Evolutionary conservation across 106 monocot species (phyloP).

Genomic region (Phalaenopsis aphrodite): DNA sequence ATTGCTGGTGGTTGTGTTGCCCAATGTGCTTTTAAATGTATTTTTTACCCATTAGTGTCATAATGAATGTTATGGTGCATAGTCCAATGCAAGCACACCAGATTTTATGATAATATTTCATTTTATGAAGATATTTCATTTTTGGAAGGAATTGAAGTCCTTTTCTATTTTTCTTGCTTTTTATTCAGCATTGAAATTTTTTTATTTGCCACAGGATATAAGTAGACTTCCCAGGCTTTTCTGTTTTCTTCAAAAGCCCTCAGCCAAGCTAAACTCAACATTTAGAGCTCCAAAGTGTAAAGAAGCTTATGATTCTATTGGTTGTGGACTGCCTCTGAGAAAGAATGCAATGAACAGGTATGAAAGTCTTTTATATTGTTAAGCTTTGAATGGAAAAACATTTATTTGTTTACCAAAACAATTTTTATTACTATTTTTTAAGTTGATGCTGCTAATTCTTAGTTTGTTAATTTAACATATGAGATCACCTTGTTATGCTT

Average conservation of each 20-base stretch:
- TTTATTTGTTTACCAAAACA: neutral
- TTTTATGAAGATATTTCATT: neutral
- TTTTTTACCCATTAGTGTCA: neutral
- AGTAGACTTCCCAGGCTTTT: constrained; percentile 86
- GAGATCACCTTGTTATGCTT: neutral
- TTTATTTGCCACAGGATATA: constrained; percentile 53
- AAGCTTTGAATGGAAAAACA: neutral
- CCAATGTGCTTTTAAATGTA: neutral
- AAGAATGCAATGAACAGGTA: constrained; percentile 85
- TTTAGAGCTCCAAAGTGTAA: constrained; percentile 94
- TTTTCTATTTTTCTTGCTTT: neutral
- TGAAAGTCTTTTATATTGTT: neutral
- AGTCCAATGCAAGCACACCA: neutral
- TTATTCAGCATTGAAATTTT: neutral
- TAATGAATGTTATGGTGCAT: too few species aligned
- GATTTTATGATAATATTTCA: neutral
- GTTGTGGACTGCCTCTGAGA: constrained; percentile 85
- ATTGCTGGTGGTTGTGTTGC: neutral
- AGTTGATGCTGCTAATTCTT: neutral
- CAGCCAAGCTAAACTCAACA: constrained; percentile 77
- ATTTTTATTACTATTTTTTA: neutral
- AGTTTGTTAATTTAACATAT: neutral
- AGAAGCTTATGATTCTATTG: constrained; percentile 97
- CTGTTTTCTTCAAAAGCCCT: constrained; percentile 81
- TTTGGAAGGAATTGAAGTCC: neutral